Evolutionary conservation across 2,329 filamentous ascomycete genomes (phyloP), one percentile per base, ranked within the genome.

Genomic region (Neonectria faginata): DNA sequence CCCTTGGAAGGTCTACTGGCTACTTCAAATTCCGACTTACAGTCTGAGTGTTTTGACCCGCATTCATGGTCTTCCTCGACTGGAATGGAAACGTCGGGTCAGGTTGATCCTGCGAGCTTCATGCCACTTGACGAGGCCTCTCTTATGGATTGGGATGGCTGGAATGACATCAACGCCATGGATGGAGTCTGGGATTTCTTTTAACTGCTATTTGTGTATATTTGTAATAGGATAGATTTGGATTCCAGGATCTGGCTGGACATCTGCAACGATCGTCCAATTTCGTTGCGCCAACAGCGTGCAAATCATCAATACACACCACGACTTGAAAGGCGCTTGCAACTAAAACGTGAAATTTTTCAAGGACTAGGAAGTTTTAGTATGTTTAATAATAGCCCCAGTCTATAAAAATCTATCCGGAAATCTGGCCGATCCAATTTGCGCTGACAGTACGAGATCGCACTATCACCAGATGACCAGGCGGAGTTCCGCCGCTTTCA

Each of bases 101-200:
- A 67, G 9, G 25, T 60, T 2, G 31, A 9, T 1, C 41, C 54
- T 4, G 42, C 42, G 3, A 45, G 39, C n/a, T 10, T 5, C 2
- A 44, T 39, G 2, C 42, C 57, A 14, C 25, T 52, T 1, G 51
- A 54, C 0, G 55, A 50, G 1, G 18, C n/a, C 3, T 56, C 42
- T 36, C 47, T 51, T 0, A 68, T 73, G 36, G 70, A 66, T 9
- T 72, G 71, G 70, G 66, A 73, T 1, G 47, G 56, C 16, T 59
- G 71, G 64, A 61, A 71, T 6, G 62, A 70, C 33, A 29, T 66
- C 0, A 64, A 66, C 12, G 65, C 54, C 9, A 65, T 59, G 8
- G 69, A 64, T 48, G 42, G 45, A n/a, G 57, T 61, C 5, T 73
- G 71, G 71, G 39, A 69, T 45, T 63, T 72, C 5, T 18, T 70